These are phyloP conservation scores for Anthoceros angustus DNA, from an alignment of 225 moss, liverwort and hornwort species.

Conservation along the genomic window DNA sequence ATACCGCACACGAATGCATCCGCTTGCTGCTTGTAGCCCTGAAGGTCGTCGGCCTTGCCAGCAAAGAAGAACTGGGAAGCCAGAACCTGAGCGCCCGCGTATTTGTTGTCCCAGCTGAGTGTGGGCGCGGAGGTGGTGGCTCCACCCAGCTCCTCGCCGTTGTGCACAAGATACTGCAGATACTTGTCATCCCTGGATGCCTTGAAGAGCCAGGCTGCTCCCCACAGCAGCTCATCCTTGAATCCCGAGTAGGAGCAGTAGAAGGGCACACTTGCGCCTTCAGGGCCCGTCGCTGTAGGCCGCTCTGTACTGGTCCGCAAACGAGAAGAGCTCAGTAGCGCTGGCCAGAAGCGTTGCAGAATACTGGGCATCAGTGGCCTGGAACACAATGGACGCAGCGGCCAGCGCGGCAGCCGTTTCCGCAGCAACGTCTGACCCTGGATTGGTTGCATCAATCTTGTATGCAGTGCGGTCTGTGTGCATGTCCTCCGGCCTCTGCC, in stretches of 20 bases:
- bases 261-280: constrained; percentile 18
- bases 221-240: constrained; percentile 59
- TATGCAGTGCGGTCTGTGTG: constrained; percentile 23
- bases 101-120: too few species aligned
- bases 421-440: constrained; percentile 57
- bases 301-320: constrained; percentile 25
- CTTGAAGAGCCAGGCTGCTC: constrained; percentile 45
- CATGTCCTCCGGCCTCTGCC: constrained; percentile 48
- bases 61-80: too few species aligned
- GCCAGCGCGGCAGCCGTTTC: constrained; percentile 68
- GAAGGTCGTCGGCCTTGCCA: too few species aligned
- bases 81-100: too few species aligned
- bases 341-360: constrained; percentile 28
- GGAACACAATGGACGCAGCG: constrained; percentile 46
- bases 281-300: constrained; percentile 18
- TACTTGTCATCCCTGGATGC: constrained; percentile 37
- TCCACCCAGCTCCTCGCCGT: constrained; percentile 22
- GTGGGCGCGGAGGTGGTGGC: too few species aligned
- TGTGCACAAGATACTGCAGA: constrained; percentile 29
- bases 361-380: constrained; percentile 22
- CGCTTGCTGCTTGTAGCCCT: too few species aligned
- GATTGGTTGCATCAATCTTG: constrained; percentile 24
- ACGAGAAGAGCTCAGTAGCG: constrained; percentile 33
- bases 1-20: too few species aligned
- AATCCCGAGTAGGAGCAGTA: constrained; percentile 34